phyloP scores from a whole-genome alignment of 768 basidiomycete species.

The Amyloporia xantha region DNA sequence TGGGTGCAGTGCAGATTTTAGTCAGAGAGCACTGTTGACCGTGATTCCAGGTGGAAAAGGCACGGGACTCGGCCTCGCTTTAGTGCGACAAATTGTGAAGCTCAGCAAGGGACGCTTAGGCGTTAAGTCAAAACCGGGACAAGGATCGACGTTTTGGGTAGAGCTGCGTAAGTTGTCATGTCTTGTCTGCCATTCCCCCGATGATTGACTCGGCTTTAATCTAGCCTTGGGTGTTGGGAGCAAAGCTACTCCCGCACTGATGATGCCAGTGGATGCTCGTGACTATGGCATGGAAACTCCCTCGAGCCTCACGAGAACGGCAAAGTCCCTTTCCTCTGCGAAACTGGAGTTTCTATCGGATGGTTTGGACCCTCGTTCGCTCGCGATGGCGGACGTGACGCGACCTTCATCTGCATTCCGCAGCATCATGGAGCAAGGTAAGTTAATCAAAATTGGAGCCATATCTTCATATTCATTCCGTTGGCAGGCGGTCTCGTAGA shows the following conservation, averaged over 20 bases:
- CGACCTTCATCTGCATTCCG: conserved; percentile 45
- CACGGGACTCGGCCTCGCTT: conserved; percentile 45
- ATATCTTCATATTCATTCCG: neutral
- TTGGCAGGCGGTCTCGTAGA: conserved; percentile 51
- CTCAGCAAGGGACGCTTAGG: conserved; percentile 42
- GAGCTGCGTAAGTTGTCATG: conserved; percentile 46
- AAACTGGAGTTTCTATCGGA: neutral
- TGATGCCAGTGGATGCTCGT: conserved; percentile 2
- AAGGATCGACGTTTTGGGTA: conserved; percentile 87
- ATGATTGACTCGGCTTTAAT: neutral
- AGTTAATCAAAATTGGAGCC: neutral
- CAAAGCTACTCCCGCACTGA: conserved; percentile 33
- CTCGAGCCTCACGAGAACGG: neutral
- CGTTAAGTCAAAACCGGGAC: conserved; percentile 36
- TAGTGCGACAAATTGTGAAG: conserved; percentile 49
- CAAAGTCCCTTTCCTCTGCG: neutral
- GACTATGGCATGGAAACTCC: neutral
- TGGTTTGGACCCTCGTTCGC: neutral
- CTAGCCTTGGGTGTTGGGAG: conserved; percentile 63
- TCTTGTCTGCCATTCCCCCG: neutral
- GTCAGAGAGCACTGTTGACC: neutral
- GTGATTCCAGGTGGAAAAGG: conserved; percentile 51
- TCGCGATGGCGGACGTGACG: neutral
- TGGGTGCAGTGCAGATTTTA: neutral
- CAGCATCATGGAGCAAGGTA: conserved; percentile 61